These are phyloP conservation scores for Melanogaster broomeanus DNA, from an alignment of 768 basidiomycete genomes.

Conservation along the genomic window DNA sequence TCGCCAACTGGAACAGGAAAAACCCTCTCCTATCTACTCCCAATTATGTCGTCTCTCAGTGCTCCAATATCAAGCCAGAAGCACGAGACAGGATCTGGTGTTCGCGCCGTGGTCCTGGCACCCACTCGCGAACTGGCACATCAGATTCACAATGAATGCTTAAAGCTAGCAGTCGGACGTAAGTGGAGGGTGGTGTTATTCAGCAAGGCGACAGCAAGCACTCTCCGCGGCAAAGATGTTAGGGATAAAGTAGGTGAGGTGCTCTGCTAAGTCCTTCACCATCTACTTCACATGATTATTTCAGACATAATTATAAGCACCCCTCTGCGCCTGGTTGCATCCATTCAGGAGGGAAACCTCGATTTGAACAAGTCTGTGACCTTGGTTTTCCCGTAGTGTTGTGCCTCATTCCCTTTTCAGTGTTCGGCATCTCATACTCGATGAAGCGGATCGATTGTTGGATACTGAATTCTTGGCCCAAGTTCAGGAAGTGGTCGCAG, in stretches of 20 bases:
- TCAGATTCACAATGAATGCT: conserved; percentile 91
- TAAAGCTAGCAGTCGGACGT: conserved; percentile 76
- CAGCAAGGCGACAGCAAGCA: conserved; percentile 87
- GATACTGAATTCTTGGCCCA: conserved; percentile 88
- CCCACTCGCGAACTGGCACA: conserved; percentile 96
- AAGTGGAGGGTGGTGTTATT: conserved; percentile 84
- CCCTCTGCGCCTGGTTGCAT: conserved; percentile 83
- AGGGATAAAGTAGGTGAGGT: conserved; percentile 75
- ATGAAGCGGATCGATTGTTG: conserved; percentile 91
- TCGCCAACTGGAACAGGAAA: conserved; percentile 99
- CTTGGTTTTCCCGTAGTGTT: neutral
- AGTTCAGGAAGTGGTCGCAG: conserved; percentile 81
- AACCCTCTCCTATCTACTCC: conserved; percentile 89
- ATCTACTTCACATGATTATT: neutral
- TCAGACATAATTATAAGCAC: conserved; percentile 91
- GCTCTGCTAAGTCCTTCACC: conserved; percentile 1
- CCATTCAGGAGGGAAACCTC: conserved; percentile 67
- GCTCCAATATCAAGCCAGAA: conserved; percentile 54
- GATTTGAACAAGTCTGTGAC: conserved; percentile 69
- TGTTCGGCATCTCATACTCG: conserved; percentile 83
- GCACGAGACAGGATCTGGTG: conserved; percentile 51
- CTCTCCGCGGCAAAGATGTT: conserved; percentile 69
- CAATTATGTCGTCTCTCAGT: conserved; percentile 64
- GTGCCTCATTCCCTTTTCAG: conserved; percentile 39
- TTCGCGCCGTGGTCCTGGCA: conserved; percentile 79